Evolutionary conservation across 768 basidiomycete species (phyloP).

Genomic region (Auricularia heimuer): DNA sequence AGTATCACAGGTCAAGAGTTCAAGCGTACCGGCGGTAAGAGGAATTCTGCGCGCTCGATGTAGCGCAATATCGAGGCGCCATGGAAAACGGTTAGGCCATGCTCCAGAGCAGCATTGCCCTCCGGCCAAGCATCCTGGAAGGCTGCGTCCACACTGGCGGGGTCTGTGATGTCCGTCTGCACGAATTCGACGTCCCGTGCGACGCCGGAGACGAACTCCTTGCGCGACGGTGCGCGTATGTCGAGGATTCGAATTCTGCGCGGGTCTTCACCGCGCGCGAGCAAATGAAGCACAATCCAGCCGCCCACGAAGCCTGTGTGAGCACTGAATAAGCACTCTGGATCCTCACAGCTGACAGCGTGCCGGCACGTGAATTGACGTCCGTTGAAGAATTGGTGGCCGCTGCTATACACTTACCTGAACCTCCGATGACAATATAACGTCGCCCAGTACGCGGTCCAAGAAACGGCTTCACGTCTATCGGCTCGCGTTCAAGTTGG

Average conservation of each 20-base stretch:
- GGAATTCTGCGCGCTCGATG: constrained; percentile 48
- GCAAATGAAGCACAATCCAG: constrained; percentile 62
- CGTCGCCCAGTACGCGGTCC: constrained; percentile 45
- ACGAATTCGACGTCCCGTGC: constrained; percentile 46
- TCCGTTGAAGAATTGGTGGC: not conserved
- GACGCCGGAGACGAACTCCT: constrained; percentile 37
- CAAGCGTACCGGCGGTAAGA: constrained; percentile 29
- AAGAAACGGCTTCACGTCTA: not conserved
- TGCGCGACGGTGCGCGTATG: constrained; percentile 48
- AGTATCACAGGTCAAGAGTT: not conserved
- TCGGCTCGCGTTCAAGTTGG: not conserved
- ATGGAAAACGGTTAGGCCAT: constrained; percentile 59
- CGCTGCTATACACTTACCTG: constrained; percentile 23
- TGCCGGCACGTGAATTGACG: too few relatives aligned
- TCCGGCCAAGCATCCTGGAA: constrained; percentile 57
- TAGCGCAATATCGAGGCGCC: constrained; percentile 72
- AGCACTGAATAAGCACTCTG: not conserved
- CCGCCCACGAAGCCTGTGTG: constrained; percentile 61
- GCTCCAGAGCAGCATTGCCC: constrained; percentile 8
- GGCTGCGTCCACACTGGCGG: constrained; percentile 42
- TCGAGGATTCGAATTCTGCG: constrained; percentile 56
- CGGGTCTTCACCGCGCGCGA: constrained; percentile 64
- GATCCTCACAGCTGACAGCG: too few relatives aligned
- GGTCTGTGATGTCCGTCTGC: constrained; percentile 48
- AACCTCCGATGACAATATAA: constrained; percentile 71